phyloP scores from a whole-genome alignment of 345 rosid species.

The Hibiscus mutabilis region DNA sequence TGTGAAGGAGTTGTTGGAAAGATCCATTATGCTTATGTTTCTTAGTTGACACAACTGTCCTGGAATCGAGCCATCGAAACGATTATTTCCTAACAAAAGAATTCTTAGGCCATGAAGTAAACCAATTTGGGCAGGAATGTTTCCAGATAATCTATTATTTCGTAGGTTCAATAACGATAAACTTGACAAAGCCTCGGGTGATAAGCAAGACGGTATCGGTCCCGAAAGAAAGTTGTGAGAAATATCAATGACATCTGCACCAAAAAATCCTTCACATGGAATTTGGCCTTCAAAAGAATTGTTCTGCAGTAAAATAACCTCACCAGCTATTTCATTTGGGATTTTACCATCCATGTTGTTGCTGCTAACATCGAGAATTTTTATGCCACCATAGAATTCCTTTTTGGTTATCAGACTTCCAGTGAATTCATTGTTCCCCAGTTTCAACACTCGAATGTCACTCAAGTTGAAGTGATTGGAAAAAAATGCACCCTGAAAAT shows the following conservation, averaged over 20 bases:
- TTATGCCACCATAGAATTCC: neutral
- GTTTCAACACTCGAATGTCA: neutral
- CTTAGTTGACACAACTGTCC: neutral
- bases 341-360: conserved; percentile 11
- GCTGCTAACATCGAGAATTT: conserved; percentile 6
- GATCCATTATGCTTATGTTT: neutral
- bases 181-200: neutral
- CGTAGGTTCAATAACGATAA: neutral
- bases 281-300: neutral
- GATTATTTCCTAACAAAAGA: neutral
- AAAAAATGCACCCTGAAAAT: neutral
- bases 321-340: conserved; percentile 4
- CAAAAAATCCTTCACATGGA: neutral
- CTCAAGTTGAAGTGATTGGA: neutral
- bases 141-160: neutral
- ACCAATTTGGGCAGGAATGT: neutral
- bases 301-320: neutral
- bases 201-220: neutral
- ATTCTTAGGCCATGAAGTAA: neutral
- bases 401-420: neutral
- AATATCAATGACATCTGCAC: neutral
- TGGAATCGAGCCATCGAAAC: neutral
- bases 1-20: neutral
- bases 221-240: conserved; percentile 3
- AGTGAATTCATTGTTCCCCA: neutral